These are phyloP conservation scores for Xylaria nigripes DNA, from an alignment of 495 filamentous ascomycete species.

Conservation along the genomic window DNA sequence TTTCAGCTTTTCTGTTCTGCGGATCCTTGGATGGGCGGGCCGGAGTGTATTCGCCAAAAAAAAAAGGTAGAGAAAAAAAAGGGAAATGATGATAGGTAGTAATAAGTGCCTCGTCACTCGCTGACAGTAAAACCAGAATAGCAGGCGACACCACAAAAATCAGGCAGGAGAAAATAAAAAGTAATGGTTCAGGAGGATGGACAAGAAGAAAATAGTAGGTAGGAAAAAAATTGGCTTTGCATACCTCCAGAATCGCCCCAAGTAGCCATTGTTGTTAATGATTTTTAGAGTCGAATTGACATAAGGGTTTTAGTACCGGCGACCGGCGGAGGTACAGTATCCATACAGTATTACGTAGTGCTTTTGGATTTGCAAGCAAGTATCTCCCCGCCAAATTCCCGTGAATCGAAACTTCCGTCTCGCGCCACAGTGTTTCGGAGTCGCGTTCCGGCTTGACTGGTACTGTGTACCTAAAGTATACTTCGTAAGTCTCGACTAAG, in stretches of 20 bases:
- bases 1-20: conserved; percentile 4
- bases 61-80: neutral
- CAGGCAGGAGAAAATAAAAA: too few relatives aligned
- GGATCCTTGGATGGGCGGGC: neutral
- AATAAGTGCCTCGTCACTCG: too few relatives aligned
- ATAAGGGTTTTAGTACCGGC: neutral
- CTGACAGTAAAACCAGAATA: too few relatives aligned
- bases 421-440: neutral
- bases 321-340: neutral
- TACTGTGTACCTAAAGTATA: too few relatives aligned
- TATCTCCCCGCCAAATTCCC: too few relatives aligned
- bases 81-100: too few relatives aligned
- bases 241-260: neutral
- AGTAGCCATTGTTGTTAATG: neutral
- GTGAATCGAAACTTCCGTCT: too few relatives aligned
- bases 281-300: neutral
- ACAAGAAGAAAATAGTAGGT: neutral
- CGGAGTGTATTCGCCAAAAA: too few relatives aligned
- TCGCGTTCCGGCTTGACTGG: neutral
- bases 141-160: too few relatives aligned
- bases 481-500: neutral
- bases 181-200: too few relatives aligned
- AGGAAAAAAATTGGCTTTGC: neutral
- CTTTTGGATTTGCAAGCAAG: neutral
- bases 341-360: neutral